phyloP scores from a whole-genome alignment of 352 stramenopile species.

The Lagenidium sp. region DNA sequence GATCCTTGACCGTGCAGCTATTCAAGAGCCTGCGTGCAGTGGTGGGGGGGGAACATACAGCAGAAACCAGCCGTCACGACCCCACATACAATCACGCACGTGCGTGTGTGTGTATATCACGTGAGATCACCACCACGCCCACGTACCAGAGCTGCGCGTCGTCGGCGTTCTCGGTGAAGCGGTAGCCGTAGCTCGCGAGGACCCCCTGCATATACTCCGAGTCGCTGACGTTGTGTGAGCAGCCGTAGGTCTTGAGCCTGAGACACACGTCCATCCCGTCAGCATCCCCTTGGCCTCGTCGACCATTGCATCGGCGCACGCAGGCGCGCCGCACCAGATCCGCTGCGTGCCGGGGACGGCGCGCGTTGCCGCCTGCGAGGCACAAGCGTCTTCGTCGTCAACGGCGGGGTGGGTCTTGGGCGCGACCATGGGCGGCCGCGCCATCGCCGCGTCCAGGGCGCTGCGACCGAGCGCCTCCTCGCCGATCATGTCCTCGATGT shows the following conservation, averaged over 20 bases:
- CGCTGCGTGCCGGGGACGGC: constrained; percentile 57
- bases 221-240: constrained; percentile 90
- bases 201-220: constrained; percentile 92
- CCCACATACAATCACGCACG: no score
- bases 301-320: no score
- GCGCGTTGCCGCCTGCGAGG: no score
- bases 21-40: constrained; percentile 86
- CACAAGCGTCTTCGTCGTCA: constrained; percentile 14
- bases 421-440: constrained; percentile 48
- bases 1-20: constrained; percentile 92
- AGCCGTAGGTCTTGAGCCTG: constrained; percentile 88
- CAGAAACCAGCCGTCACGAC: no score
- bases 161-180: constrained; percentile 62
- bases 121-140: background rate
- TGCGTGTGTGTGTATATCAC: no score
- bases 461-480: constrained; percentile 55
- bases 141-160: constrained; percentile 72
- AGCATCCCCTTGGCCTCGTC: no score
- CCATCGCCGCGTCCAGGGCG: constrained; percentile 23
- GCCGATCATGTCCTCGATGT: constrained; percentile 80
- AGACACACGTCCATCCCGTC: background rate
- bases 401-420: constrained; percentile 28
- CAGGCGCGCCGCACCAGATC: constrained; percentile 35
- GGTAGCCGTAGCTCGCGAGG: constrained; percentile 86
- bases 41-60: background rate